Conservation (phyloP, 2,329 filamentous ascomycete species). For the Ophiocordyceps camponoti-leonardi region DNA sequence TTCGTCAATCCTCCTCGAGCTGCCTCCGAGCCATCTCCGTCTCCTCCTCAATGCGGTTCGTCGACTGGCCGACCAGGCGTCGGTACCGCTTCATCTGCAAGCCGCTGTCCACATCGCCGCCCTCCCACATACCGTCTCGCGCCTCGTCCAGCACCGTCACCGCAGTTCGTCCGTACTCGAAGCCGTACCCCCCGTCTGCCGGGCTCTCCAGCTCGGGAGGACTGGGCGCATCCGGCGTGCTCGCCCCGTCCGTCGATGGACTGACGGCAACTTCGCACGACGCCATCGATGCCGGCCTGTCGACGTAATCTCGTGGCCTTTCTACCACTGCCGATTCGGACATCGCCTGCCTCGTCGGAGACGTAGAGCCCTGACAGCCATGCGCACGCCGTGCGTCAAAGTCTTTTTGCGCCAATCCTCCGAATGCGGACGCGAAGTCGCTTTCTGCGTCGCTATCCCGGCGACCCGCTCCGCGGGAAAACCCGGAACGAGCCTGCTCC, state of each 20-base stretch:
- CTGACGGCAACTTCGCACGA: constrained; percentile 20
- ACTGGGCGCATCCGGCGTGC: constrained; percentile 14
- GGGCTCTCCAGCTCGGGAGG: constrained; percentile 19
- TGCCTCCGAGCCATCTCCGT: constrained; percentile 3
- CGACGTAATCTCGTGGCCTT: not conserved
- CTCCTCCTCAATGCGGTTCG: constrained; percentile 20
- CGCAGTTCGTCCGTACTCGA: constrained; percentile 7
- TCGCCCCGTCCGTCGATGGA: constrained; percentile 17
- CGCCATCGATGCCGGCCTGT: constrained; percentile 3
- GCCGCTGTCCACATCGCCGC: constrained; percentile 13
- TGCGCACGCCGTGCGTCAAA: constrained; percentile 11
- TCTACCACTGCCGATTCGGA: not conserved
- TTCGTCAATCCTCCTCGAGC: not conserved
- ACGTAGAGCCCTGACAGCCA: constrained; percentile 4
- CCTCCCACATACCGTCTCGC: constrained; percentile 12
- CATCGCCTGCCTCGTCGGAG: not conserved
- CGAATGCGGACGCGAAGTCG: constrained; percentile 15
- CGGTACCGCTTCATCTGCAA: constrained; percentile 18
- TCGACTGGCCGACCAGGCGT: constrained; percentile 15
- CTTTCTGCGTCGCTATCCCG: constrained; percentile 9
- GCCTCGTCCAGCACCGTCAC: constrained; percentile 7
- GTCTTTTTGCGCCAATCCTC: constrained; percentile 17
- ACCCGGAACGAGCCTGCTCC: constrained; percentile 7
- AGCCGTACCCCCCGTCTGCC: constrained; percentile 10
- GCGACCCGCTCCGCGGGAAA: constrained; percentile 5